Conservation (phyloP, 1,284 basidiomycete genomes). For the Vanrija humicola region DNA sequence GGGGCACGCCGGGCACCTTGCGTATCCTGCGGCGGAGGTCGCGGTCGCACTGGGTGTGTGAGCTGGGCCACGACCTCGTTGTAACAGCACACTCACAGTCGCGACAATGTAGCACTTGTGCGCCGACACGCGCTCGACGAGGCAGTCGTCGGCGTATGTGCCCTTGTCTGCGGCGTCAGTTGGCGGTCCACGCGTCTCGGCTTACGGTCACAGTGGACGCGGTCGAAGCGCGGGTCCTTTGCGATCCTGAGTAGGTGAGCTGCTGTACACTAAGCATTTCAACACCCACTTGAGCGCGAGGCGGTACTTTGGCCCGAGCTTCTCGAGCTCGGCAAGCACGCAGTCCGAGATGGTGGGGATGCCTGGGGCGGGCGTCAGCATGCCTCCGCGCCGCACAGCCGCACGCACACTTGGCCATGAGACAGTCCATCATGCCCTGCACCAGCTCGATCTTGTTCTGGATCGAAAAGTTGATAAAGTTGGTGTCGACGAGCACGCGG, state of each 20-base stretch:
- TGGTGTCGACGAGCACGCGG: slow-evolving; percentile 95
- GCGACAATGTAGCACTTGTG: slow-evolving; percentile 98
- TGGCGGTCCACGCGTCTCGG: neutral
- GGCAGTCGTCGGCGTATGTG: slow-evolving; percentile 97
- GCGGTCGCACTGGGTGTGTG: slow-evolving; percentile 66
- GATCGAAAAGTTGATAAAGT: slow-evolving; percentile 98
- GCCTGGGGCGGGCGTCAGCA: slow-evolving; percentile 54
- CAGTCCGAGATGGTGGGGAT: slow-evolving; percentile 99
- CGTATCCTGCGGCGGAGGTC: slow-evolving; percentile 87
- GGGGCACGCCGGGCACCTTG: slow-evolving; percentile 86
- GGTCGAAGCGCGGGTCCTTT: slow-evolving; percentile 93
- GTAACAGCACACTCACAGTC: slow-evolving; percentile 53
- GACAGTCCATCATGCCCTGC: slow-evolving; percentile 98
- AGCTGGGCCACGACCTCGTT: neutral
- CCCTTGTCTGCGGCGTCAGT: slow-evolving; percentile 59
- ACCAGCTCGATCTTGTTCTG: slow-evolving; percentile 98
- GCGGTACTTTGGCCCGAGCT: slow-evolving; percentile 91
- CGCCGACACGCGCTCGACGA: slow-evolving; percentile 88
- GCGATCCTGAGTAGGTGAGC: slow-evolving; percentile 63
- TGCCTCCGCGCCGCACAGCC: too few relatives aligned
- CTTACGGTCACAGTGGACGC: slow-evolving; percentile 80
- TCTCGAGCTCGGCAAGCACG: slow-evolving; percentile 96
- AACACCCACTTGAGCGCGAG: slow-evolving; percentile 74
- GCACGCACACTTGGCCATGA: slow-evolving; percentile 92
- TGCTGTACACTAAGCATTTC: neutral